Percentiles rank a stretch among this genome's conserved stretches.
Conservation (phyloP, 768 basidiomycete species). For the Rhodotorula graminis region DNA sequence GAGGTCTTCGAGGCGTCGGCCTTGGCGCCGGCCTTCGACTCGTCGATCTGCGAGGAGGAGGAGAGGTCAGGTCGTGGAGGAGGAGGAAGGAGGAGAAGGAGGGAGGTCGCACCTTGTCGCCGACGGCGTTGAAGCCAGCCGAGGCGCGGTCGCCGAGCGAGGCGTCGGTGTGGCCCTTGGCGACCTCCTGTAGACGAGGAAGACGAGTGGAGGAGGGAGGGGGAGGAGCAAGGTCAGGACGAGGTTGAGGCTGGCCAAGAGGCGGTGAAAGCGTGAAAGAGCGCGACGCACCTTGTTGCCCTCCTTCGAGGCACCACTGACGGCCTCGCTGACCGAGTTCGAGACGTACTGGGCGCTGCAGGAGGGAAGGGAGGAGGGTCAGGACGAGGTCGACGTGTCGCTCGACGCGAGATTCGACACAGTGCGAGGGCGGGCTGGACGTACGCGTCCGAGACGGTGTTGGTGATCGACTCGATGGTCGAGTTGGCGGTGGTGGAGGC, state of each 20-base stretch:
- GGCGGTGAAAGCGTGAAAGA: too few species aligned
- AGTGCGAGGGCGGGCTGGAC: neutral
- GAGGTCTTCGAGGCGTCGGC: slow-evolving; percentile 21
- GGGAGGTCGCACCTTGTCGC: slow-evolving; percentile 13
- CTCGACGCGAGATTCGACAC: too few species aligned
- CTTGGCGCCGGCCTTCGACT: neutral
- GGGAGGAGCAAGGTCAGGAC: neutral
- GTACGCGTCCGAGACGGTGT: slow-evolving; percentile 8
- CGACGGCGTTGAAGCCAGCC: slow-evolving; percentile 24
- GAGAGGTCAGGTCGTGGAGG: neutral
- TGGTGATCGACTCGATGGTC: slow-evolving; percentile 26
- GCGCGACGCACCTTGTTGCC: slow-evolving; percentile 20
- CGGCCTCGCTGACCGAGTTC: slow-evolving; percentile 11
- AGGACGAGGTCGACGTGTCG: too few species aligned
- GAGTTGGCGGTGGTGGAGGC: slow-evolving; percentile 22
- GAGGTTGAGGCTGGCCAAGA: too few species aligned
- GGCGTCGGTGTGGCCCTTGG: slow-evolving; percentile 33
- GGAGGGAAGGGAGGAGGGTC: neutral
- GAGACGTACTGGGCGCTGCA: slow-evolving; percentile 17
- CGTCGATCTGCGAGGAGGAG: neutral
- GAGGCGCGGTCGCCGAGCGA: slow-evolving; percentile 28
- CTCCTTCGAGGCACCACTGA: slow-evolving; percentile 20
- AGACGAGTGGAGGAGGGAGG: neutral
- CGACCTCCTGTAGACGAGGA: slow-evolving; percentile 12
- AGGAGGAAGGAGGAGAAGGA: neutral